Evolutionary conservation across 2,329 filamentous ascomycete genomes (phyloP).

Genomic region (Talaromyces sp.): DNA sequence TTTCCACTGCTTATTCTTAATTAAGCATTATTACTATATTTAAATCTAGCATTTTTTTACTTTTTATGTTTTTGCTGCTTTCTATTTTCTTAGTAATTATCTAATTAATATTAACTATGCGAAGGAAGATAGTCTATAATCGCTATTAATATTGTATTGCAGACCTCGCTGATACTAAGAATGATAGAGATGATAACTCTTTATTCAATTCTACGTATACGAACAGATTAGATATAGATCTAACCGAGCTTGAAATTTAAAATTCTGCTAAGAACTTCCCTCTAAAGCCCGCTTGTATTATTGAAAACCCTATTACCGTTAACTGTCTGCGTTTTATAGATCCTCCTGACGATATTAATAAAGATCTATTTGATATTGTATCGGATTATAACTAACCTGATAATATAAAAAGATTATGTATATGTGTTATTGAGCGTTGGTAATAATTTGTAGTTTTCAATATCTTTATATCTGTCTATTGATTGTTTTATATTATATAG

Average conservation of each 20-base stretch:
- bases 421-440: neutral
- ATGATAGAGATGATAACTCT: neutral
- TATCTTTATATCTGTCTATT: neutral
- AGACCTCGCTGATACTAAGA: neutral
- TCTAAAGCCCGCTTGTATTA: neutral
- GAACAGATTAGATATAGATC: neutral
- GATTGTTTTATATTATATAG: neutral
- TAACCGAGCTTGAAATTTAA: neutral
- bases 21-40: neutral
- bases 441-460: neutral
- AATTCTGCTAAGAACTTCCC: neutral
- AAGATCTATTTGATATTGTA: neutral
- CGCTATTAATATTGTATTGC: neutral
- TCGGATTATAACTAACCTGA: neutral
- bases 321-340: neutral
- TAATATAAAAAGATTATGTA: neutral
- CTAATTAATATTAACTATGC: neutral
- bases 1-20: neutral
- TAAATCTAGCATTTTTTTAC: neutral
- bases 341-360: neutral
- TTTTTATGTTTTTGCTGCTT: neutral
- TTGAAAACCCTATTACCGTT: neutral
- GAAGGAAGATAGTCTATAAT: neutral
- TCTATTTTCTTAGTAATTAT: neutral
- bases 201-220: neutral